Conservation (phyloP, 106 monocot genomes). For the Allium fistulosum region DNA sequence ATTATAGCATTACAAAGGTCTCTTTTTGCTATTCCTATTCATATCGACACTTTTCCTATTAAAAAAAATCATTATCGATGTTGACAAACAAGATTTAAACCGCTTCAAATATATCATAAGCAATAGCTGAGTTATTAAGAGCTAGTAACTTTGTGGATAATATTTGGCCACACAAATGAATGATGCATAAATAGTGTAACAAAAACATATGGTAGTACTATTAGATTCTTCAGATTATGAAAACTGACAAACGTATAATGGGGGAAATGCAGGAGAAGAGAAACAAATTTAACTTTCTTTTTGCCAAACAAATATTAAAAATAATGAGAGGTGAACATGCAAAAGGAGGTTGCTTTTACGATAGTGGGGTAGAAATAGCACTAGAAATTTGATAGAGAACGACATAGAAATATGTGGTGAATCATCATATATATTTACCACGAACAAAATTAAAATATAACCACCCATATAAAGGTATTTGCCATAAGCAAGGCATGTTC, state of each 20-base stretch:
- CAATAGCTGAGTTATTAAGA: too few relatives aligned
- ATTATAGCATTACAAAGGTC: too few relatives aligned
- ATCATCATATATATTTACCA: background rate
- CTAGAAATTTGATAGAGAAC: constrained; percentile 3
- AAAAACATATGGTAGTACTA: too few relatives aligned
- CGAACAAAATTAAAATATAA: background rate
- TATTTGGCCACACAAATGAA: too few relatives aligned
- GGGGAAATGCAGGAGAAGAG: background rate
- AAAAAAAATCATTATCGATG: too few relatives aligned
- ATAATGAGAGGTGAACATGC: constrained; percentile 2
- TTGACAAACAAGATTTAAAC: too few relatives aligned
- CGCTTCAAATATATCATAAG: too few relatives aligned
- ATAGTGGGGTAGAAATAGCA: constrained; percentile 25
- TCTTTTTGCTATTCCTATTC: too few relatives aligned
- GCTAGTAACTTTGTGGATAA: too few relatives aligned
- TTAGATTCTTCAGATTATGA: background rate
- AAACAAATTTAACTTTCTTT: constrained; percentile 1
- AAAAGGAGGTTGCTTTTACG: constrained; percentile 5
- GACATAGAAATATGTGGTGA: background rate
- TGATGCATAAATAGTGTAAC: too few relatives aligned
- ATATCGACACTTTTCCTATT: too few relatives aligned
- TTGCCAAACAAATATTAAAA: background rate
- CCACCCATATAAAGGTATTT: constrained; percentile 10
- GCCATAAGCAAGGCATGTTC: constrained; percentile 18
- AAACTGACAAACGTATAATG: background rate